Base-by-base conservation (phyloP, 2,329 filamentous ascomycete genomes). In the Xenoacremonium recifei region DNA sequence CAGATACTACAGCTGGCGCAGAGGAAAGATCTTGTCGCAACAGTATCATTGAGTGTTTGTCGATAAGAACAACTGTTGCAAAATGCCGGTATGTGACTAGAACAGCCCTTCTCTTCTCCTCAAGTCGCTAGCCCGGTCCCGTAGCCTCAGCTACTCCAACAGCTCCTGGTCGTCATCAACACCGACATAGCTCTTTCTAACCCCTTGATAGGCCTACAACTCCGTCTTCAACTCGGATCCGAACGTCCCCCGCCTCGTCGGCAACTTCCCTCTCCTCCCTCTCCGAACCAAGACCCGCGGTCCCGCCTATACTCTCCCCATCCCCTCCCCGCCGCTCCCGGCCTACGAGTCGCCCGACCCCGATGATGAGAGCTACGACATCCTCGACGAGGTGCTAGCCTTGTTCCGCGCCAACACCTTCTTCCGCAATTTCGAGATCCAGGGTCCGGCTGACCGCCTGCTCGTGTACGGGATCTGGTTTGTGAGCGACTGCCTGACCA, bases 391-490 rank as follows among this genome's bases (percentile, higher is more conserved):
- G 75, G 84, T 95, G 38, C 79, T 99, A 41, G 79, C 85, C 11
- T 80, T 97, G 37, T 99, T 97, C 79, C 89, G 93, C 52, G 92
- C 93, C 59, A 97, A 99, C 75, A 96, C 92, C 47, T 92, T 99
- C 70, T 99, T 97, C 79, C 87, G 93, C 61, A 99, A 97, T 78
- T 99, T 99, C 61, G 93, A 97, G 76, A 95, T 97, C 73, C 92
- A 96, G 71, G 93, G 93, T 12, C 87, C 89, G 19, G 92, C 93
- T 44, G 93, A 99, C 70, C 81, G 93, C 30, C 82, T 97, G 61
- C 78, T 99, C 54, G 91, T 97, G 61, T 99, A 99, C 72, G 92
- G 92, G 49, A 99, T 96, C 65, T 79, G 95, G 63, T 97, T 92
- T 69, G 79, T 97, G 60, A 92, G 85, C 69, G 91, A 97, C 68